phyloP scores from a whole-genome alignment of 2,329 filamentous ascomycete genomes.

The Mollisia scopiformis region DNA sequence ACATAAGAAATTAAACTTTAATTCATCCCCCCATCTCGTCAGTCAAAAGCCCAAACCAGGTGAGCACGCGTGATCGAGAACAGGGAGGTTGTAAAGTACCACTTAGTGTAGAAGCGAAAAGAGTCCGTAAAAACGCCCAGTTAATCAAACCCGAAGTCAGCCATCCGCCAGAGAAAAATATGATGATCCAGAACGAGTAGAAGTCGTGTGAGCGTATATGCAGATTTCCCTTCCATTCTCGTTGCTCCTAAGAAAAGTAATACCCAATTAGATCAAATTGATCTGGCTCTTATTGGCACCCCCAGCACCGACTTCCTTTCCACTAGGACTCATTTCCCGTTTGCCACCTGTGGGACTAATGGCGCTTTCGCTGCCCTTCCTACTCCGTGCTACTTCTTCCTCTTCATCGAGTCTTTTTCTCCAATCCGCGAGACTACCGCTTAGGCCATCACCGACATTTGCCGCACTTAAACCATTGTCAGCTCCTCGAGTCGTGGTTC shows the following conservation, averaged over 20 bases:
- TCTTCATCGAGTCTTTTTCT: constrained; percentile 71
- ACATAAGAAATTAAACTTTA: constrained; percentile 3
- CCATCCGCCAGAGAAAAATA: background rate
- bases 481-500: constrained; percentile 37
- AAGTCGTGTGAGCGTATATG: background rate
- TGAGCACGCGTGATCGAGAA: no score
- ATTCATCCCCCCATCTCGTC: background rate
- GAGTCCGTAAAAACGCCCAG: background rate
- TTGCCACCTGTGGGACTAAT: constrained; percentile 17
- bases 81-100: background rate
- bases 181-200: background rate
- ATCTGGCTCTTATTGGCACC: constrained; percentile 18
- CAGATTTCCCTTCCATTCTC: background rate
- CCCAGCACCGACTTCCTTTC: constrained; percentile 24
- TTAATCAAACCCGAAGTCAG: background rate
- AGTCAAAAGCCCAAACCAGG: background rate
- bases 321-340: constrained; percentile 34
- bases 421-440: constrained; percentile 78
- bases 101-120: background rate
- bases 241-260: background rate
- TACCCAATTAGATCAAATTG: constrained; percentile 19
- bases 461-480: constrained; percentile 49
- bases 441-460: constrained; percentile 54
- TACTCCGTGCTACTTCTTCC: constrained; percentile 29
- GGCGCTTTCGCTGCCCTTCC: constrained; percentile 24